Conservation (phyloP, 2,329 filamentous ascomycete species). For the Nemania sp. region DNA sequence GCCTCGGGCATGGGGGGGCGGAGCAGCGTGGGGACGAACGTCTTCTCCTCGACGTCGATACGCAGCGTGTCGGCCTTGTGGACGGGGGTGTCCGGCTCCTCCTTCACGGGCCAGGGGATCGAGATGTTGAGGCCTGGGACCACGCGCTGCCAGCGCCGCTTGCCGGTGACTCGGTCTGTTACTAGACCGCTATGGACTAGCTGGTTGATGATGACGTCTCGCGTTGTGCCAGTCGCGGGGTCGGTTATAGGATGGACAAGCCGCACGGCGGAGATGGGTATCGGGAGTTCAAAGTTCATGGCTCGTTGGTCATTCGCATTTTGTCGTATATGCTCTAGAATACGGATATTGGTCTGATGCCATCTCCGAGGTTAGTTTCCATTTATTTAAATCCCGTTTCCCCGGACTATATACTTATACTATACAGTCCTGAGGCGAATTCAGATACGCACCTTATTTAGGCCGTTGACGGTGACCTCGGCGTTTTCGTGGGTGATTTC, state of each 20-base stretch:
- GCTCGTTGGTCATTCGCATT: conserved; percentile 54
- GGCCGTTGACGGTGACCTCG: conserved; percentile 69
- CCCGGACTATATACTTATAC: no score
- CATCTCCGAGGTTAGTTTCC: conserved; percentile 29
- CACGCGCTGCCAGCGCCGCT: conserved; percentile 65
- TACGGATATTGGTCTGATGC: conserved; percentile 54
- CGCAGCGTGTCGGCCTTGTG: conserved; percentile 78
- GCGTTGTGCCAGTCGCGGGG: conserved; percentile 70
- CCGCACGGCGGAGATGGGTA: conserved; percentile 79
- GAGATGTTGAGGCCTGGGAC: conserved; percentile 78
- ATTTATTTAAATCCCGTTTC: background rate
- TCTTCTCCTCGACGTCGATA: conserved; percentile 78
- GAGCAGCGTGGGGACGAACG: conserved; percentile 82
- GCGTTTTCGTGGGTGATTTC: conserved; percentile 66
- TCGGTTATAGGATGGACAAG: conserved; percentile 83
- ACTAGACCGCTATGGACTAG: conserved; percentile 67
- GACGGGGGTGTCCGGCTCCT: conserved; percentile 64
- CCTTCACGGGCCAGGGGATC: conserved; percentile 79
- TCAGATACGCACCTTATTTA: conserved; percentile 70
- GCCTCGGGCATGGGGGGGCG: conserved; percentile 79
- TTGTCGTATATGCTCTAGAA: conserved; percentile 56
- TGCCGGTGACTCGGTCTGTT: conserved; percentile 62
- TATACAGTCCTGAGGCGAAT: conserved; percentile 42
- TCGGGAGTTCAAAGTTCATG: conserved; percentile 63
- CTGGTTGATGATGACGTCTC: conserved; percentile 83